Conservation (phyloP, 2,329 filamentous ascomycete species). For the Conoideocrella luteorostrata region DNA sequence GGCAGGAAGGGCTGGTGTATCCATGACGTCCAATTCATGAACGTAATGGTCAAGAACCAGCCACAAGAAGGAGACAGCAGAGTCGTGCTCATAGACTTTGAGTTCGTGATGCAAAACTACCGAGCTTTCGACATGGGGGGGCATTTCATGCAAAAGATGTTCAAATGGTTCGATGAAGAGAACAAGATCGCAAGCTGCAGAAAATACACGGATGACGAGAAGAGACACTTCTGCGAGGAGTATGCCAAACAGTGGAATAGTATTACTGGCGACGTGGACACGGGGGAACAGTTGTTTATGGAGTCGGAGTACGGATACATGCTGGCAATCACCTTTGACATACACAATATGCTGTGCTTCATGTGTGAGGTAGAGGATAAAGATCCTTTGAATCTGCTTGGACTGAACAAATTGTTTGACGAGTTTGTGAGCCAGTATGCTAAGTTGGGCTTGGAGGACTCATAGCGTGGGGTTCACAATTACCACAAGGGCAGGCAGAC, state of each 20-base stretch:
- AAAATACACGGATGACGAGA: conserved; percentile 10
- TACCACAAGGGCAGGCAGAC: no score
- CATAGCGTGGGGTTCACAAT: no score
- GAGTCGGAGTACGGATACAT: conserved; percentile 12
- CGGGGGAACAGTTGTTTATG: conserved; percentile 9
- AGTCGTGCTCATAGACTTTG: conserved; percentile 13
- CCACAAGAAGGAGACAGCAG: conserved; percentile 1
- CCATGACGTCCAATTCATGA: conserved; percentile 16
- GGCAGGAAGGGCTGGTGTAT: conserved; percentile 13
- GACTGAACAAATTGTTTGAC: conserved; percentile 11
- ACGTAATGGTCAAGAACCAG: conserved; percentile 10
- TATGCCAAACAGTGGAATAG: conserved; percentile 12
- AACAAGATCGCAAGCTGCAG: conserved; percentile 12
- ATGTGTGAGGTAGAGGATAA: conserved; percentile 8
- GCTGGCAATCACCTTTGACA: conserved; percentile 15
- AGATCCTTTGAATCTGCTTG: conserved; percentile 9
- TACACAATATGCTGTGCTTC: conserved; percentile 15
- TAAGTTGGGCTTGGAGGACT: conserved; percentile 2
- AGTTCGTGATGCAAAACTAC: conserved; percentile 14
- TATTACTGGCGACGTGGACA: conserved; percentile 11
- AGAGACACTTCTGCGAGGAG: conserved; percentile 14
- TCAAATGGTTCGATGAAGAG: conserved; percentile 14
- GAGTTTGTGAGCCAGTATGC: conserved; percentile 8
- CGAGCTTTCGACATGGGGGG: conserved; percentile 15
- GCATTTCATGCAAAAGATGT: conserved; percentile 22